Base-by-base conservation (phyloP, 2,329 filamentous ascomycete genomes). In the Cercospora sp. region DNA sequence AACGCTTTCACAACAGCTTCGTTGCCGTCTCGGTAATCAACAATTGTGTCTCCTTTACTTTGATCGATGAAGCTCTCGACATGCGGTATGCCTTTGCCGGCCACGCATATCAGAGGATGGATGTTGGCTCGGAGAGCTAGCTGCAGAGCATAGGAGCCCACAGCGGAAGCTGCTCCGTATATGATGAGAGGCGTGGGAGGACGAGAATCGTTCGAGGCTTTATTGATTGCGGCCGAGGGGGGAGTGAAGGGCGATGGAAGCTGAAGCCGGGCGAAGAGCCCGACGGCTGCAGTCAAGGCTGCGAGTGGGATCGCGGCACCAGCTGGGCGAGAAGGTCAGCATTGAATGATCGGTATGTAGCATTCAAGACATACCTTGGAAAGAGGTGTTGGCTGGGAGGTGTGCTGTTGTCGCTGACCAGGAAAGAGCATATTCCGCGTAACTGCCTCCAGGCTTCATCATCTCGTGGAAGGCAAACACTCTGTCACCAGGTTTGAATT, bases 81-180 rank as follows among this genome's bases (percentile, higher is more conserved):
- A 71, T 85, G 85, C 2, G 81, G 73, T 8, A 76, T 76, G 5
- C 84, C 85, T 2, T 80, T 79, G 6, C 88, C 88, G 0, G 88
- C 87, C 7, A 90, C 81, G 68, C 82, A 84, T 69, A 90, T 87
- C 53, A 90, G 78, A 0, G 88, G 88, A 75, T 89, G 86, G 68
- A 90, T 86, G 74, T 87, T 86, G 67, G 73, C 77, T 3, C 65
- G 78, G 4, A 71, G 73, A 10, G 86, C 86, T 16, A 90, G 80
- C 75, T 90, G 86, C 53, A 89, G 78, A 0, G 84, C 84, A 72
- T 86, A 90, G 5, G 84, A 78, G 7, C 88, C 88, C 1, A 90
- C 87, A 0, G 87, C 83, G 0, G 84, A 83, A 0, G 85, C 81
- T 0, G 82, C 85, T 26, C 83, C 84, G 71, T 85, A 85, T 51